A percentile compares a stretch with the other conserved stretches of the same genome.
phyloP scores from a whole-genome alignment of 1,284 basidiomycete genomes.

The Ustilago shanxiensis region DNA sequence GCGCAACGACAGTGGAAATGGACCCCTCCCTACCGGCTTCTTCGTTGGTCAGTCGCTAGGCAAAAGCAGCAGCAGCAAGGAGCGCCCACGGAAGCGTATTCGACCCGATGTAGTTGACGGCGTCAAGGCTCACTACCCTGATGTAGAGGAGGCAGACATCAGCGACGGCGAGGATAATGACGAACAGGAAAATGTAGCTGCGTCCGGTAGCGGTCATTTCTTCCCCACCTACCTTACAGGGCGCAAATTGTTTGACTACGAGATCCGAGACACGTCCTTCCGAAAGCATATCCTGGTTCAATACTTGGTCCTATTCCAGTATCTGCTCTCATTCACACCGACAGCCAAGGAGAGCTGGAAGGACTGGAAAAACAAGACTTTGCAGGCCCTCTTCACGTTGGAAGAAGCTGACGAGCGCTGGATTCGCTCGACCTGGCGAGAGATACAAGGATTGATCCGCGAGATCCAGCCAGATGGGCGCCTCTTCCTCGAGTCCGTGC shows the following conservation, averaged over 20 bases:
- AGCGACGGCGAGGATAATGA: constrained; percentile 7
- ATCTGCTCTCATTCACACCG: constrained; percentile 82
- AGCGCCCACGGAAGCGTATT: constrained; percentile 22
- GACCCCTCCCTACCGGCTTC: constrained; percentile 24
- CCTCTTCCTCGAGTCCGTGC: constrained; percentile 55
- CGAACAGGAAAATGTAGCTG: constrained; percentile 13
- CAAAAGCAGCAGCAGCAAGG: constrained; percentile 10
- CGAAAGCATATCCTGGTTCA: constrained; percentile 91
- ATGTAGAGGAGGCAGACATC: constrained; percentile 13
- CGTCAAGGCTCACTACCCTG: constrained; percentile 1
- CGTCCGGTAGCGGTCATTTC: constrained; percentile 77
- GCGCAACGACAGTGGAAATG: not conserved
- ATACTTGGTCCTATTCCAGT: constrained; percentile 83
- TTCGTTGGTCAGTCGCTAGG: constrained; percentile 32
- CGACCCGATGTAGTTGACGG: constrained; percentile 41
- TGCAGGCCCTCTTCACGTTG: constrained; percentile 53
- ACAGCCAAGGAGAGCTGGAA: constrained; percentile 77
- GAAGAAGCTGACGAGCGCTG: constrained; percentile 60
- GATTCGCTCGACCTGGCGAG: constrained; percentile 63
- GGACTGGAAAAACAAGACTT: constrained; percentile 67
- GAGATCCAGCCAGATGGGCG: constrained; percentile 60
- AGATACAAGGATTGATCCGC: constrained; percentile 55
- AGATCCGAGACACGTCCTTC: constrained; percentile 87
- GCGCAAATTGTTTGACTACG: constrained; percentile 84
- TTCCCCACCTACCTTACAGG: constrained; percentile 91